Evolutionary conservation across 306 rosid genomes (phyloP), one percentile per base, ranked within the genome.

Genomic region (Cucurbita pepo): DNA sequence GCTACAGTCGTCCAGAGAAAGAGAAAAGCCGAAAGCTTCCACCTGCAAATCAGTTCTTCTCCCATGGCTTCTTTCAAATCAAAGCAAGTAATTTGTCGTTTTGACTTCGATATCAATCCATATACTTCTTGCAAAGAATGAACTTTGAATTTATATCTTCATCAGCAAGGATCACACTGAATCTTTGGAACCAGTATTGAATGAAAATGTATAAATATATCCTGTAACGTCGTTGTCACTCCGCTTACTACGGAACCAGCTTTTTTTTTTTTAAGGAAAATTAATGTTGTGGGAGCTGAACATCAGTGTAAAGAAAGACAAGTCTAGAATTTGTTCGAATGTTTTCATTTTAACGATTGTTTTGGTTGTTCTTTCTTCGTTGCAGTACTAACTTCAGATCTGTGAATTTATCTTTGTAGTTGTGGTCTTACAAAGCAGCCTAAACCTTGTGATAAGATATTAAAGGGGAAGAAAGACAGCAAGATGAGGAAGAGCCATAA

Each of bases 21-120:
- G 34, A 70, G 60, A 50, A 78, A 54, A 69, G 79, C 48, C 56
- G 77, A 72, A 48, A 80, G 57, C 53, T 6, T 70, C 75, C 65
- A 61, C 77, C 75, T 38, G 52, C 51, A 41, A 16, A 0, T 63
- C 50, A 9, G 25, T 63, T 63, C 45, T 38, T 63, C 45, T 38
- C 25, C 14, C 69, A 40, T 63, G 25, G 50, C 48, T 63, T 60
- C 45, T 36, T 6, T 34, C 45, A 56, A 56, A 56, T 56, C 61
- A 56, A 61, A 61, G 14, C 22, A 15, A 4, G 22, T 61, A 14
- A 61, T 14, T 61, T 36, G 6, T 37, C 69, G 22, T 56, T 56
- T 10, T 22, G 61, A 56, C 15, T 11, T 15, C 3, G 8, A 61
- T 37, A 61, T 37, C 25, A 38, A 61, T 37, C 48, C 48, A 36